Conservation (phyloP, 176 grass and related monocot species). For the Musa beccarii region DNA sequence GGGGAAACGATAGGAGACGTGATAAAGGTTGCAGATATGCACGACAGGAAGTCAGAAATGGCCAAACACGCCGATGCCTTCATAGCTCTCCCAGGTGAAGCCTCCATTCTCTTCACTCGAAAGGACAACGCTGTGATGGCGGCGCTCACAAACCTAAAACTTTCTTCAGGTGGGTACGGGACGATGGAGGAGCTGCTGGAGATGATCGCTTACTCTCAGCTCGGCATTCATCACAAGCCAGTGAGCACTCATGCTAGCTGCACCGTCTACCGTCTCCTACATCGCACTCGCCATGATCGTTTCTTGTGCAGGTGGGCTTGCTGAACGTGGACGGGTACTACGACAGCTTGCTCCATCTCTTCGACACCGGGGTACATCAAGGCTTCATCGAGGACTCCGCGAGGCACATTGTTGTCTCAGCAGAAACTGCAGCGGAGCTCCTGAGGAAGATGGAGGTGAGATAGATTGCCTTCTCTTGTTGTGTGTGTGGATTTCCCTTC, state of each 20-base stretch:
- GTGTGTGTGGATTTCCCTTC: too few relatives aligned
- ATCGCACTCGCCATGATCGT: too few relatives aligned
- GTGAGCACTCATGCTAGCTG: slow-evolving; percentile 36
- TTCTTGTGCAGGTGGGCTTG: slow-evolving; percentile 48
- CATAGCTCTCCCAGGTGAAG: slow-evolving; percentile 54
- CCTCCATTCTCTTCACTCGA: not conserved
- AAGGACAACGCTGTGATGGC: not conserved
- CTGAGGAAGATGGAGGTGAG: slow-evolving; percentile 25
- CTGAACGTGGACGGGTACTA: slow-evolving; percentile 97
- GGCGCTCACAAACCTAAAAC: not conserved
- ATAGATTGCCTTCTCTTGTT: not conserved
- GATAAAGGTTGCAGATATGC: slow-evolving; percentile 69
- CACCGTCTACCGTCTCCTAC: too few relatives aligned
- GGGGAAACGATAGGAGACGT: slow-evolving; percentile 55
- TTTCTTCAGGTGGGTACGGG: slow-evolving; percentile 68
- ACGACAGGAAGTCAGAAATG: slow-evolving; percentile 79
- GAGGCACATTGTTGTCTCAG: slow-evolving; percentile 60
- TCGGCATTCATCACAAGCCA: slow-evolving; percentile 92
- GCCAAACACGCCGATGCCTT: slow-evolving; percentile 65
- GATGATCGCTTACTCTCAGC: slow-evolving; percentile 89
- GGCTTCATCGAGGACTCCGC: slow-evolving; percentile 77
- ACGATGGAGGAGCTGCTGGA: slow-evolving; percentile 94
- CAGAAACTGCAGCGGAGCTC: slow-evolving; percentile 52
- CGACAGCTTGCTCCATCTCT: slow-evolving; percentile 63
- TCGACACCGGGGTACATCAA: slow-evolving; percentile 78